These are phyloP conservation scores for Alternaria brassicicola DNA, from an alignment of 2,329 filamentous ascomycete species.

Conservation along the genomic window DNA sequence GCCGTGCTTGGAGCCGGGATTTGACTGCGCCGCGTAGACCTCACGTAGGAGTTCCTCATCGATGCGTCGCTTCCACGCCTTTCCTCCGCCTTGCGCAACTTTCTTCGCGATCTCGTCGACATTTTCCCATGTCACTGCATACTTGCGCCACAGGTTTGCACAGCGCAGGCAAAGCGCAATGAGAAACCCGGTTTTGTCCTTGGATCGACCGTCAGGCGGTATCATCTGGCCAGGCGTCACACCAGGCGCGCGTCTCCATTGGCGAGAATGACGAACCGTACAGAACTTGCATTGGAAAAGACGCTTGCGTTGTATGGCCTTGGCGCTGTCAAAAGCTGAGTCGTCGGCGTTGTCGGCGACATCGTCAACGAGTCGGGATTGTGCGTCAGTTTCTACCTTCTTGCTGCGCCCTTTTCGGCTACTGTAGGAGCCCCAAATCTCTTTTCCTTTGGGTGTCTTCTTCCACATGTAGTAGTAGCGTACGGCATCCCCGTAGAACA, in stretches of 20 bases:
- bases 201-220: conserved; percentile 70
- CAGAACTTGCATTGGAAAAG: conserved; percentile 96
- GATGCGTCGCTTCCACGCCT: conserved; percentile 84
- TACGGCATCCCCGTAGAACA: conserved; percentile 79
- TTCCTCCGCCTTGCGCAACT: conserved; percentile 76
- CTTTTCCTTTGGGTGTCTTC: conserved; percentile 81
- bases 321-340: conserved; percentile 91
- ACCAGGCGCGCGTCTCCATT: conserved; percentile 90
- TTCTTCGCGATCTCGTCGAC: conserved; percentile 91
- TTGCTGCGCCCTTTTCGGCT: conserved; percentile 91
- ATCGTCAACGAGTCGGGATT: conserved; percentile 84
- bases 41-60: conserved; percentile 92
- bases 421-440: conserved; percentile 88
- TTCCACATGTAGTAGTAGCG: conserved; percentile 99
- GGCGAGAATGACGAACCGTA: conserved; percentile 75
- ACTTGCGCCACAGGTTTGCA: conserved; percentile 91
- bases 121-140: conserved; percentile 94
- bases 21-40: conserved; percentile 46
- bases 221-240: conserved; percentile 73
- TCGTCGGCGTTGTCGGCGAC: conserved; percentile 92
- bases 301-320: conserved; percentile 78
- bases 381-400: conserved; percentile 60
- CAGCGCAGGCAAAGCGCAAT: conserved; percentile 89
- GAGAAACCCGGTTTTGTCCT: conserved; percentile 78
- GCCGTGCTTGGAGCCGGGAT: conserved; percentile 34